These are phyloP conservation scores for Hypsizygus ulmarius DNA, from an alignment of 1,284 basidiomycete species.

Conservation along the genomic window DNA sequence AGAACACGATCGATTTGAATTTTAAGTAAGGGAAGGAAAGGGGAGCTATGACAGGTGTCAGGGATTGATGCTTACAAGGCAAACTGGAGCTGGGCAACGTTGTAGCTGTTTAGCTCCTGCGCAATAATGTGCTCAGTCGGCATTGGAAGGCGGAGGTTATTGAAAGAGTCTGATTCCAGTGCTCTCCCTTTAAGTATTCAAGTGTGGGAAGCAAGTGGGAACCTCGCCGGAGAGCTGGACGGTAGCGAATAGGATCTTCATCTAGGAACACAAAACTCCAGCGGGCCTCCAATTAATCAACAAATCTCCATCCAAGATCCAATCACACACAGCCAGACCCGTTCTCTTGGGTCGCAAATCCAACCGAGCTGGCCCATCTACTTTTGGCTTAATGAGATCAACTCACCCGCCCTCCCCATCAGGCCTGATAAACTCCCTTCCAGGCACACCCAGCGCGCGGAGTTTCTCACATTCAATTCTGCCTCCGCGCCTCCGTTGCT, in stretches of 20 bases:
- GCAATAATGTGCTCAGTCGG: constrained; percentile 44
- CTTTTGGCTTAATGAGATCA: constrained; percentile 14
- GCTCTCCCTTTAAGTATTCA: constrained; percentile 14
- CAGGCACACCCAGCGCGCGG: constrained; percentile 10
- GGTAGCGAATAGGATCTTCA: constrained; percentile 17
- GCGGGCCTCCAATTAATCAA: constrained; percentile 20
- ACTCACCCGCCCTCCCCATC: too few relatives aligned
- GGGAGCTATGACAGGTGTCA: constrained; percentile 21
- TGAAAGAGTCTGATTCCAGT: constrained; percentile 16
- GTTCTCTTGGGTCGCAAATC: neutral
- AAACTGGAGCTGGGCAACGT: constrained; percentile 61
- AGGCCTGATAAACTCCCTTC: neutral
- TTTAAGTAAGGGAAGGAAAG: constrained; percentile 20
- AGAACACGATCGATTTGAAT: constrained; percentile 14
- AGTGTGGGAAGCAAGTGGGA: constrained; percentile 4
- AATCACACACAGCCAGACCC: constrained; percentile 1
- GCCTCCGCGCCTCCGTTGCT: constrained; percentile 2
- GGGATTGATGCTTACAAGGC: constrained; percentile 15
- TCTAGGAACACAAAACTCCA: constrained; percentile 17
- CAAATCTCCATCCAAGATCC: constrained; percentile 8
- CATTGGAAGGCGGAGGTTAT: constrained; percentile 24
- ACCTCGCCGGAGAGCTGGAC: constrained; percentile 1
- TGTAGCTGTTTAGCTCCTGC: constrained; percentile 52
- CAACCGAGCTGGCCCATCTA: neutral
- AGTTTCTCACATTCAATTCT: constrained; percentile 3